Evolutionary conservation across 2,329 filamentous ascomycete species (phyloP), one percentile per base, ranked within the genome.

Genomic region (Hypoxylon sp.): DNA sequence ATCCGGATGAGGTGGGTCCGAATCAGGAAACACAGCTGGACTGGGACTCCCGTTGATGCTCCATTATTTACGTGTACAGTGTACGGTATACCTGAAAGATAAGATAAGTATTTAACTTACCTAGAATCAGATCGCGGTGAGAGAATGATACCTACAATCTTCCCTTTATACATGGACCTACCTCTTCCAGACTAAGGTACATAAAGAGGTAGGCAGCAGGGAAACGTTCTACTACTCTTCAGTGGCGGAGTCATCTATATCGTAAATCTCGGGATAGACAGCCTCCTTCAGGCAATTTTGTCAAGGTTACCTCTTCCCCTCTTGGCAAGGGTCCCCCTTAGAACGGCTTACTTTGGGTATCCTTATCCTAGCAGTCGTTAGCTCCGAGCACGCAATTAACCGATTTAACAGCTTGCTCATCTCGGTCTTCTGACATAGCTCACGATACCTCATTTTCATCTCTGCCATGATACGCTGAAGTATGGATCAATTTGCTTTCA

Each of bases 401-500:
- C 55, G 55, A 51, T 16, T 41, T 36, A 37, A 47, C 37, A 51
- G 34, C 6, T 49, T 48, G 17, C 30, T 42, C 31, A 30, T 52
- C 26, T 31, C 25, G 16, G 41, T 17, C 27, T 32, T 27, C 37
- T 29, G 19, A 48, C 31, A 32, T 30, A 16, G 34, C 41, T 50
- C 47, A 51, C 19, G 27, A 51, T 51, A 31, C 34, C 19, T 19
- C 27, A 19, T 4, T 30, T 15, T 2, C 16, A 20, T 25, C 27
- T 46, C n/a, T 51, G 15, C 43, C 42, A 55, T 61, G 57, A 55
- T 12, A 52, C n/a, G n/a, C n/a, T n/a, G n/a, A 45, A 32, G 52
- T 63, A 62, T 78, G 75, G 72, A 72, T 73, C 53, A 64, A 63
- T 41, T 48, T 63, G 29, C 60, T 66, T 43, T 72, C 68, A 32